These are phyloP conservation scores for Anthracocystis panici-leucophaei DNA, from an alignment of 1,284 basidiomycete species.

Conservation along the genomic window DNA sequence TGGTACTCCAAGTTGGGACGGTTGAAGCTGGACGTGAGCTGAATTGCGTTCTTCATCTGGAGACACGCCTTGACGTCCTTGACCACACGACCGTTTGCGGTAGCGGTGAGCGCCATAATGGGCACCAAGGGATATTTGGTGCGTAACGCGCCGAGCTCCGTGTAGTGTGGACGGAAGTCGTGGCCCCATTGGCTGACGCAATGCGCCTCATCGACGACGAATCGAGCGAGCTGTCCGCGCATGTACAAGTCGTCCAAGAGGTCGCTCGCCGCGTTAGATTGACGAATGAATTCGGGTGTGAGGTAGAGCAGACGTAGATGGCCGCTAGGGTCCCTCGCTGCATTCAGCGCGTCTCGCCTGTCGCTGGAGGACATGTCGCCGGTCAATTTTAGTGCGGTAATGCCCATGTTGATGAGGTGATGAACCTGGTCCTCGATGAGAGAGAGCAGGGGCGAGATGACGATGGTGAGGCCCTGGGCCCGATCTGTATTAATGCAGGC, in stretches of 20 bases:
- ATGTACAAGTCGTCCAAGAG: constrained; percentile 76
- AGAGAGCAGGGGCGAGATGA: constrained; percentile 88
- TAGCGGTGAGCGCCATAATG: constrained; percentile 96
- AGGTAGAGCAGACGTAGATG: constrained; percentile 80
- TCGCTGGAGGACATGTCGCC: constrained; percentile 73
- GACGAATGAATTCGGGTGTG: constrained; percentile 83
- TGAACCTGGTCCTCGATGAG: constrained; percentile 91
- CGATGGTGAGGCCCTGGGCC: constrained; percentile 85
- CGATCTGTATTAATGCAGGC: constrained; percentile 81
- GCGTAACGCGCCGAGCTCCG: constrained; percentile 77
- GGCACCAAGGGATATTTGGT: constrained; percentile 82
- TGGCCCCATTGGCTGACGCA: constrained; percentile 87
- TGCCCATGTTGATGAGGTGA: constrained; percentile 76
- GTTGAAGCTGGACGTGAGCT: constrained; percentile 85
- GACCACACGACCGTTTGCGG: constrained; percentile 82
- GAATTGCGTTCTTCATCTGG: constrained; percentile 72
- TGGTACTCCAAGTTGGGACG: constrained; percentile 85
- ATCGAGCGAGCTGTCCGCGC: constrained; percentile 79
- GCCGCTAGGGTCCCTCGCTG: constrained; percentile 71
- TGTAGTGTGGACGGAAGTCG: constrained; percentile 77
- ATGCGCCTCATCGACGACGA: constrained; percentile 96
- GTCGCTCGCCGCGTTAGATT: constrained; percentile 73
- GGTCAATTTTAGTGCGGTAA: constrained; percentile 81
- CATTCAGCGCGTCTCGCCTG: constrained; percentile 70
- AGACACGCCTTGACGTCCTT: constrained; percentile 83